phyloP scores from a whole-genome alignment of 352 stramenopile genomes.

The Pythium oligandrum region DNA sequence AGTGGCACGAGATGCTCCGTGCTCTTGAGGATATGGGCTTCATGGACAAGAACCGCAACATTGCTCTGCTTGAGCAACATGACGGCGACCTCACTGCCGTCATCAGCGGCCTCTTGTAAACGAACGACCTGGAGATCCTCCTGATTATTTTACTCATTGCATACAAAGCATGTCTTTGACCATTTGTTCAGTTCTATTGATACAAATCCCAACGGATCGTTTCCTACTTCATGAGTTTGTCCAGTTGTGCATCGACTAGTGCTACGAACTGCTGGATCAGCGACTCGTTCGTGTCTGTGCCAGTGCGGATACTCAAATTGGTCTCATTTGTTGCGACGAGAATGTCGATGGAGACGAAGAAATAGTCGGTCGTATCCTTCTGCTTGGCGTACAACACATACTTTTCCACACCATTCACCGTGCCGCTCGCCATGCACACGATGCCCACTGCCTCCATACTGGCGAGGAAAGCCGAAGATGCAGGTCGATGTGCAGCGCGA shows the following conservation, averaged over 20 bases:
- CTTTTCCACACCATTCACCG: constrained; percentile 61
- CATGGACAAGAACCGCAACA: constrained; percentile 42
- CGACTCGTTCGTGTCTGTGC: constrained; percentile 36
- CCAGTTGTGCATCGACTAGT: constrained; percentile 21
- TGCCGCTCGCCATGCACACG: constrained; percentile 70
- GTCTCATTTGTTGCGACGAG: constrained; percentile 26
- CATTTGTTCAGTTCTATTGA: constrained; percentile 1
- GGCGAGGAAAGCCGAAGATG: constrained; percentile 27
- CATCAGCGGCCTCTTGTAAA: constrained; percentile 45
- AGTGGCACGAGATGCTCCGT: constrained; percentile 30
- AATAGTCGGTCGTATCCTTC: constrained; percentile 34
- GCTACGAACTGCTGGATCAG: constrained; percentile 43
- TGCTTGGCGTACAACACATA: constrained; percentile 78
- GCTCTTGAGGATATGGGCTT: constrained; percentile 69
- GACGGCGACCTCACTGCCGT: constrained; percentile 64
- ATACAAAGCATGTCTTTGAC: background rate
- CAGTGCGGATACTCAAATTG: constrained; percentile 36
- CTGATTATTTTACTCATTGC: background rate
- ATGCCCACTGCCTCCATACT: constrained; percentile 42
- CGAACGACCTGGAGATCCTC: background rate
- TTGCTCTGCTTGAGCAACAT: constrained; percentile 47
- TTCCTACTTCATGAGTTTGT: constrained; percentile 4
- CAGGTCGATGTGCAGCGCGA: constrained; percentile 10
- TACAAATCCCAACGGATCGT: constrained; percentile 9
- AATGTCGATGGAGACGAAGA: constrained; percentile 50